Evolutionary conservation across 495 filamentous ascomycete species (phyloP).

Genomic region (Hypoxylon cercidicola): DNA sequence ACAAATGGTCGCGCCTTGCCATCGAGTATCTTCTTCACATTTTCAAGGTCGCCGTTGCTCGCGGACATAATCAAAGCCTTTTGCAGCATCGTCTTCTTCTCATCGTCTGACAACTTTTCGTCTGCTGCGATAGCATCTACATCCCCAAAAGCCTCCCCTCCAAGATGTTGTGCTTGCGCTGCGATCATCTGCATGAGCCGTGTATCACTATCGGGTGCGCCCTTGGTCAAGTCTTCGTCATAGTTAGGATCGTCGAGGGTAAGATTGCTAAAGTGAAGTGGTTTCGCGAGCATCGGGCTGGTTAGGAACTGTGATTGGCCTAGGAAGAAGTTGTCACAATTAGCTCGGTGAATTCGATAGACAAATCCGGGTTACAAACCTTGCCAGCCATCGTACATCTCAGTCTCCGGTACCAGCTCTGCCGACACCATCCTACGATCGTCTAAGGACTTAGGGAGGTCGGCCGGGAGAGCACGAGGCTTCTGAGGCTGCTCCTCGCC

Average conservation of each 20-base stretch:
- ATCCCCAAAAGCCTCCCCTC: constrained; percentile 75
- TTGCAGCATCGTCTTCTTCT: constrained; percentile 85
- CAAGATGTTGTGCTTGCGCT: constrained; percentile 85
- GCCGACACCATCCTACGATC: constrained; percentile 74
- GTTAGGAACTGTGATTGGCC: constrained; percentile 96
- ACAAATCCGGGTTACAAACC: constrained; percentile 62
- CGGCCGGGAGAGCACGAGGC: constrained; percentile 74
- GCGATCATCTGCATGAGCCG: constrained; percentile 96
- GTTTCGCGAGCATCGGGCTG: constrained; percentile 82
- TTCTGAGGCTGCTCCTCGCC: constrained; percentile 49
- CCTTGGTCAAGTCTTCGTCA: constrained; percentile 67
- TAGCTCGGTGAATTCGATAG: constrained; percentile 21
- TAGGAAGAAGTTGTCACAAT: constrained; percentile 51
- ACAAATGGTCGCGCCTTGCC: constrained; percentile 80
- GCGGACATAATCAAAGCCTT: constrained; percentile 93
- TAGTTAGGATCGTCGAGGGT: constrained; percentile 79
- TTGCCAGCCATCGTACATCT: constrained; percentile 99
- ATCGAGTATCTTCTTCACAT: constrained; percentile 77
- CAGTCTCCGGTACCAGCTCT: constrained; percentile 77
- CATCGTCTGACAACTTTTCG: constrained; percentile 74
- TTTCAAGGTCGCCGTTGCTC: constrained; percentile 91
- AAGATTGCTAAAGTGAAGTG: constrained; percentile 82
- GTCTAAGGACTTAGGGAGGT: constrained; percentile 90
- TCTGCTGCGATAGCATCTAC: constrained; percentile 81
- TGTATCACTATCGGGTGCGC: constrained; percentile 82